Conservation (phyloP, 371 early-diverging fungal species). For the Lichtheimia ramosa region DNA sequence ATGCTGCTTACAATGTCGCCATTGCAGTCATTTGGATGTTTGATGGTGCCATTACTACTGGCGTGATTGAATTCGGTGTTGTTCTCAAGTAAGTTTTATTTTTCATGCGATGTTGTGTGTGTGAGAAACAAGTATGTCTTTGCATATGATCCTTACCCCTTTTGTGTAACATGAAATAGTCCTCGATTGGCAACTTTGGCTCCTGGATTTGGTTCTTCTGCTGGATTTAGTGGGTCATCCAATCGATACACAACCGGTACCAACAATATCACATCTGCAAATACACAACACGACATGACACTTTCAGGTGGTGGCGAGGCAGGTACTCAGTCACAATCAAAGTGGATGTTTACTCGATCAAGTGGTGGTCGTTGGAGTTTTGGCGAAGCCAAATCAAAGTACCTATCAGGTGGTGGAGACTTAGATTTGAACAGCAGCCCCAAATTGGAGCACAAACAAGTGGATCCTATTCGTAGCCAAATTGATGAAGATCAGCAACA, state of each 20-base stretch:
- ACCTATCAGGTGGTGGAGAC: background rate
- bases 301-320: background rate
- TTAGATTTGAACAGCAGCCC: background rate
- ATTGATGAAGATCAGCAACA: conserved; percentile 28
- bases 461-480: conserved; percentile 9
- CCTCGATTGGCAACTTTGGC: conserved; percentile 10
- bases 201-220: conserved; percentile 7
- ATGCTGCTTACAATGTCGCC: conserved; percentile 10
- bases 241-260: background rate
- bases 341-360: background rate
- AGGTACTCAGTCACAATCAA: background rate
- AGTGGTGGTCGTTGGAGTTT: too few relatives aligned
- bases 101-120: background rate
- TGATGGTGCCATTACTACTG: conserved; percentile 26
- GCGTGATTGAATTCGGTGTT: conserved; percentile 24
- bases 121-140: too few relatives aligned
- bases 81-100: conserved; percentile 27
- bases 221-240: background rate
- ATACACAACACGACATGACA: background rate
- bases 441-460: too few relatives aligned
- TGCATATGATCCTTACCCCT: too few relatives aligned
- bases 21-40: conserved; percentile 24
- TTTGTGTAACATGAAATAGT: background rate
- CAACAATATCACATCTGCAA: too few relatives aligned
- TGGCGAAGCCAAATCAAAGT: background rate